A percentile compares a stretch with the other conserved stretches of the same genome.
These are phyloP conservation scores for Mycena amicta DNA, from an alignment of 768 basidiomycete species.

Conservation along the genomic window DNA sequence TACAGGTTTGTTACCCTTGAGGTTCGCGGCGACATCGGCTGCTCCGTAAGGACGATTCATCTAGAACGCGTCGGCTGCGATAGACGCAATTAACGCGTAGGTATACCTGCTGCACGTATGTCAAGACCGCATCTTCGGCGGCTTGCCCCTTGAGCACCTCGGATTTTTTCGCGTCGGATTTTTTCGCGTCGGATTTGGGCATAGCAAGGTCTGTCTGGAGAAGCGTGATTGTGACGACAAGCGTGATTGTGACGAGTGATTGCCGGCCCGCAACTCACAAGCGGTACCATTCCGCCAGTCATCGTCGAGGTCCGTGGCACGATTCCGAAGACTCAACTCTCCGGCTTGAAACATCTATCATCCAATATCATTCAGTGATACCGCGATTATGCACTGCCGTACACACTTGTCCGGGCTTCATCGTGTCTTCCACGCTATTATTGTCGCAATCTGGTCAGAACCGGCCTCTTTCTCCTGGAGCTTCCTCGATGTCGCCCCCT, in stretches of 20 bases:
- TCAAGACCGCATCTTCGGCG: constrained; percentile 75
- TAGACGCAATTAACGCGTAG: constrained; percentile 1
- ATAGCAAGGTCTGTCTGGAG: constrained; percentile 29
- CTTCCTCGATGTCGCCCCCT: neutral
- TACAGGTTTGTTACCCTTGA: constrained; percentile 50
- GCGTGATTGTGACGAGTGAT: too few species aligned
- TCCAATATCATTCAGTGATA: neutral
- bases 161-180: constrained; percentile 51
- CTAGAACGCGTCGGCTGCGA: constrained; percentile 38
- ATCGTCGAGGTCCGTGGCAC: too few species aligned
- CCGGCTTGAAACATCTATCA: constrained; percentile 1
- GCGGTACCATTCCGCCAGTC: too few species aligned
- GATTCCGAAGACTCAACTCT: too few species aligned
- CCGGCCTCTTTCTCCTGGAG: neutral
- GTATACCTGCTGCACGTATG: constrained; percentile 74
- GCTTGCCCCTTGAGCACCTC: constrained; percentile 79
- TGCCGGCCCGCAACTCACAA: too few species aligned
- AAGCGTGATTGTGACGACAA: too few species aligned
- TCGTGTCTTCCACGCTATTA: neutral
- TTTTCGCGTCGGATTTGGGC: constrained; percentile 53
- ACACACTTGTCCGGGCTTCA: neutral
- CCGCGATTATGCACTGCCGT: neutral
- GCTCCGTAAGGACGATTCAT: constrained; percentile 95
- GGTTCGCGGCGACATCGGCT: constrained; percentile 88
- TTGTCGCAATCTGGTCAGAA: neutral